phyloP scores from a whole-genome alignment of 139 green algal genomes.

The Raphidocelis subcapitata region DNA sequence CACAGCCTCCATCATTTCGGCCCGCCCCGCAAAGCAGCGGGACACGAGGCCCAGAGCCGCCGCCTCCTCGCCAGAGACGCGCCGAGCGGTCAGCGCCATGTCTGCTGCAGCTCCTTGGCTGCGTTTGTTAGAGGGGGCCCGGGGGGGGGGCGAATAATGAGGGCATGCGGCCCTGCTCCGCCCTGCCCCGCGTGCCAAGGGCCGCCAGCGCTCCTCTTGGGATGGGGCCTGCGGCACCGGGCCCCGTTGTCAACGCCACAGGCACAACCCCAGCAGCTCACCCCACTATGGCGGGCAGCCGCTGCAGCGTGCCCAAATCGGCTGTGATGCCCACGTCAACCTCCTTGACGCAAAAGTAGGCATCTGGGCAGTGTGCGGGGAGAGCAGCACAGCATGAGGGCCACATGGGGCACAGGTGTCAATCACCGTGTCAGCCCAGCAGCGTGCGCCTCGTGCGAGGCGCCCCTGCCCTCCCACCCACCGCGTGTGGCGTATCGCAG shows the following conservation, averaged over 20 bases:
- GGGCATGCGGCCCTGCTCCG: neutral
- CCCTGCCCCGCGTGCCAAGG: neutral
- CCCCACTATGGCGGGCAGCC: constrained; percentile 82
- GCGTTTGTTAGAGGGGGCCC: no score
- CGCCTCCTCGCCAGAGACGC: constrained; percentile 45
- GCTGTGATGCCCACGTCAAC: constrained; percentile 88
- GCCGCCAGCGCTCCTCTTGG: no score
- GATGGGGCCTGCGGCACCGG: no score
- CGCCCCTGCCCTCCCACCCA: no score
- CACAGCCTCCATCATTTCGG: constrained; percentile 38
- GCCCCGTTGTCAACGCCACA: neutral
- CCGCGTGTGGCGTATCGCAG: constrained; percentile 62
- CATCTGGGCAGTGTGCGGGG: no score
- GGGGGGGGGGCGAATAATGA: no score
- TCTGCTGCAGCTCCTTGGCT: constrained; percentile 58
- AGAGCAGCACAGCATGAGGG: no score
- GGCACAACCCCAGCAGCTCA: neutral
- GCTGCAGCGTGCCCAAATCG: constrained; percentile 89
- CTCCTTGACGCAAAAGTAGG: constrained; percentile 91
- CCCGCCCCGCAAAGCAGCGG: constrained; percentile 5
- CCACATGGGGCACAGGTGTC: no score
- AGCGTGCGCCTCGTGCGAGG: no score
- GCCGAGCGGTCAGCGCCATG: constrained; percentile 76
- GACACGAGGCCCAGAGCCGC: constrained; percentile 51
- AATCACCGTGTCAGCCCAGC: no score